Evolutionary conservation across 352 stramenopile genomes (phyloP).

Genomic region (Pythium dissimile): DNA sequence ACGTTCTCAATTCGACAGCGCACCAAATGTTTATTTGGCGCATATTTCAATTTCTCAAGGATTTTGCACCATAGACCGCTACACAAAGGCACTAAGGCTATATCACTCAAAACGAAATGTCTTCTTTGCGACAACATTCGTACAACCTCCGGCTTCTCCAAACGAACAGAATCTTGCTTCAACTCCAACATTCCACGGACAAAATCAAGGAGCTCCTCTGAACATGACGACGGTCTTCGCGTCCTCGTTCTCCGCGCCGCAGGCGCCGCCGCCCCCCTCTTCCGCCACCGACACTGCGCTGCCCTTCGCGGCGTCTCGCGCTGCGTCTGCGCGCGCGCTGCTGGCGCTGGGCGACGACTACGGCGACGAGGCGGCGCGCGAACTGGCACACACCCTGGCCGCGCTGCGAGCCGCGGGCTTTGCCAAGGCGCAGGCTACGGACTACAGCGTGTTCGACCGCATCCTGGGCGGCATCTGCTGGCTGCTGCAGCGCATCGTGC

Average conservation of each 20-base stretch:
- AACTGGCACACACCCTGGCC: slow-evolving; percentile 29
- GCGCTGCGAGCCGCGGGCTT: slow-evolving; percentile 39
- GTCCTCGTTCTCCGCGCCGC: background rate
- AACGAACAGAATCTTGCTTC: too few relatives aligned
- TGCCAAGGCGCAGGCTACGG: slow-evolving; percentile 29
- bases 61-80: too few relatives aligned
- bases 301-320: background rate
- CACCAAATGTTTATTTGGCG: too few relatives aligned
- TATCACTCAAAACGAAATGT: too few relatives aligned
- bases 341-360: slow-evolving; percentile 20
- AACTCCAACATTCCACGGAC: too few relatives aligned
- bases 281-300: background rate
- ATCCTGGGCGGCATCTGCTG: slow-evolving; percentile 53
- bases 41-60: too few relatives aligned
- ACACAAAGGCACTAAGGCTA: too few relatives aligned
- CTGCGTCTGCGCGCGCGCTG: slow-evolving; percentile 1
- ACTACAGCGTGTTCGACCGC: slow-evolving; percentile 61
- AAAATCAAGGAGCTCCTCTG: too few relatives aligned
- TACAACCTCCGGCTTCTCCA: too few relatives aligned
- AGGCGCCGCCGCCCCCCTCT: background rate
- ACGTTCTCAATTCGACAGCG: too few relatives aligned
- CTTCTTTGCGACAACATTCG: too few relatives aligned
- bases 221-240: background rate
- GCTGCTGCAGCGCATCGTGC: slow-evolving; percentile 57
- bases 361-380: slow-evolving; percentile 10